Base-by-base conservation (phyloP, 1,284 basidiomycete genomes). In the Ganoderma boninense region DNA sequence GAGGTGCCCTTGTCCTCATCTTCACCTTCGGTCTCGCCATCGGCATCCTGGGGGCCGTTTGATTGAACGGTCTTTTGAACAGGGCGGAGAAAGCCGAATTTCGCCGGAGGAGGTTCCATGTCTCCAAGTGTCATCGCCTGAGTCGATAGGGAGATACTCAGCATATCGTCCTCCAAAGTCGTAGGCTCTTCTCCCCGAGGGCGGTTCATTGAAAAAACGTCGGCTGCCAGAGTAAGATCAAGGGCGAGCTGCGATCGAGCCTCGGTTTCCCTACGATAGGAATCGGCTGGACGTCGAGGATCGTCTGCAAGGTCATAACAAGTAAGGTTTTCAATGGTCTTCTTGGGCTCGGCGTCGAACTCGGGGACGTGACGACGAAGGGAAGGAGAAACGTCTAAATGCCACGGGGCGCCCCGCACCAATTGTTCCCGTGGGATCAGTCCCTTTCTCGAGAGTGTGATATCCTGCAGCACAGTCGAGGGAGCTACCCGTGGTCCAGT, bases 81-180 rank as follows among this genome's bases (percentile, higher is more conserved):
- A 1, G 92, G 92, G 18, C 77, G 86, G 42, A 94, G 80, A 77
- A 87, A 91, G n/a, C 87, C 85, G 78, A 92, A 92, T 4, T 84
- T 79, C 56, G 92, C 77, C 4, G 84, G 81, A 29, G 90, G 86
- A 10, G 87, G 87, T 70, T 86, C 87, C 7, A 72, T 65, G 13
- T 85, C 85, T 32, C 78, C 81, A 16, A 92, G 79, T 4, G 88
- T 87, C 73, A 91, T 83, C 18, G 86, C 87, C 76, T 85, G 84
- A 2, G 90, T 82, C n/a, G 81, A 81, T 16, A 77, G 77, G 14
- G 79, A 80, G 84, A 88, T 86, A 1, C 82, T 84, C 32, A 68
- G 38, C 66, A 74, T 63, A 20, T 74, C 73, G 4, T 80, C 82
- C 7, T 80, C 72, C 68, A 90, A 80, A 32, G 35, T 67, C 29